phyloP scores from a whole-genome alignment of 2,329 filamentous ascomycete genomes.

The Ascochyta viciae-villosae region DNA sequence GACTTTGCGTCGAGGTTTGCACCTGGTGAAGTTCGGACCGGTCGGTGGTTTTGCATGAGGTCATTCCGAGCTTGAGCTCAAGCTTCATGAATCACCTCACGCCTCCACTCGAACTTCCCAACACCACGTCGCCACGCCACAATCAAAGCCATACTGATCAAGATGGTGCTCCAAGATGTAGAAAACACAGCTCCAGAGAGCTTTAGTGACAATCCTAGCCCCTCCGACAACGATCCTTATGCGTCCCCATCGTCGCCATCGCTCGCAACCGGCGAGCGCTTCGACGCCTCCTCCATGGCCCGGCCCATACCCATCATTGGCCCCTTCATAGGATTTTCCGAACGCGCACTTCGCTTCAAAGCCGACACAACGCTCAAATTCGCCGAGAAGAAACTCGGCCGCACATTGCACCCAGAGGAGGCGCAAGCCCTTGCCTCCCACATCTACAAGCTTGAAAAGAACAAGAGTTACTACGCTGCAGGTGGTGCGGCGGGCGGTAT shows the following conservation, averaged over 20 bases:
- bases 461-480: slow-evolving; percentile 49
- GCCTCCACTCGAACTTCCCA: slow-evolving; percentile 25
- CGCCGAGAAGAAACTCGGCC: slow-evolving; percentile 44
- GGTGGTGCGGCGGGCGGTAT: slow-evolving; percentile 42
- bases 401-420: slow-evolving; percentile 51
- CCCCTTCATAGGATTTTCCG: slow-evolving; percentile 39
- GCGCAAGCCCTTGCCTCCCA: slow-evolving; percentile 53
- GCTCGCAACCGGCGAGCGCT: slow-evolving; percentile 22
- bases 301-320: slow-evolving; percentile 46
- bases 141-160: slow-evolving; percentile 8
- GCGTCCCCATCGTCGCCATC: slow-evolving; percentile 28
- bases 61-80: slow-evolving; percentile 31
- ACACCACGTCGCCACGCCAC: slow-evolving; percentile 27
- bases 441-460: slow-evolving; percentile 47
- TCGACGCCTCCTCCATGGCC: slow-evolving; percentile 50
- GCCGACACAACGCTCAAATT: slow-evolving; percentile 43
- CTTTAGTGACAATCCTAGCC: slow-evolving; percentile 40
- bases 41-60: slow-evolving; percentile 30
- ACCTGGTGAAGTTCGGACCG: slow-evolving; percentile 18
- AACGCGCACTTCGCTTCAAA: slow-evolving; percentile 33
- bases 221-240: slow-evolving; percentile 50
- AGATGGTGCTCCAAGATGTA: slow-evolving; percentile 53
- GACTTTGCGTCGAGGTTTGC: not conserved
- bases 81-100: slow-evolving; percentile 23
- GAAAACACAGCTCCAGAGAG: slow-evolving; percentile 38